Conservation (phyloP, 306 rosid species). For the Ceratonia siliqua region DNA sequence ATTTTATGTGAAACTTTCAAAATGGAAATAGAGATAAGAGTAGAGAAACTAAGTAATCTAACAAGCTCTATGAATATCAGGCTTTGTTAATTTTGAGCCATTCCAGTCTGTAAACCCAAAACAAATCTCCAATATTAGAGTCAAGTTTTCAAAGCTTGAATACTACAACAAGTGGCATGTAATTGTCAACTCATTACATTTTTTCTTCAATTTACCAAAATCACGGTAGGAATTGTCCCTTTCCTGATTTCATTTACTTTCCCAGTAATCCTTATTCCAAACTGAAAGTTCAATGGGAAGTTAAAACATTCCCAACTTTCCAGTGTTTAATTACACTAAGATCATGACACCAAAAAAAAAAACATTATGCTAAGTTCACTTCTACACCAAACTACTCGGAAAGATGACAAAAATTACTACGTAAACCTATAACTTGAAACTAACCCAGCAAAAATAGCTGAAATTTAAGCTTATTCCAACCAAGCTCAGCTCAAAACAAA, state of each 20-base stretch:
- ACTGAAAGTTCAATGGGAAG: slow-evolving; percentile 4
- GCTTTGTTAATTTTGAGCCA: background rate
- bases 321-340: background rate
- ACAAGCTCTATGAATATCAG: background rate
- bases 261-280: background rate
- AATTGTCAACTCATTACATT: background rate
- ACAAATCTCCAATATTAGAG: background rate
- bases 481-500: background rate
- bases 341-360: too few relatives aligned
- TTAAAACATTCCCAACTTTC: background rate
- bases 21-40: background rate
- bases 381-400: background rate
- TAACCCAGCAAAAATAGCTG: background rate
- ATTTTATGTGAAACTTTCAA: background rate
- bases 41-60: background rate
- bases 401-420: background rate
- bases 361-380: too few relatives aligned
- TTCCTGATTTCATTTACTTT: slow-evolving; percentile 15
- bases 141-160: slow-evolving; percentile 3
- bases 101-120: background rate
- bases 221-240: slow-evolving; percentile 5
- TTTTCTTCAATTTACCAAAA: slow-evolving; percentile 16
- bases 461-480: slow-evolving; percentile 13
- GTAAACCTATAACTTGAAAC: background rate
- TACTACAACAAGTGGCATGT: background rate